Evolutionary conservation across 495 filamentous ascomycete species (phyloP), one percentile per base, ranked within the genome.

Genomic region (Umbilicaria muhlenbergii): DNA sequence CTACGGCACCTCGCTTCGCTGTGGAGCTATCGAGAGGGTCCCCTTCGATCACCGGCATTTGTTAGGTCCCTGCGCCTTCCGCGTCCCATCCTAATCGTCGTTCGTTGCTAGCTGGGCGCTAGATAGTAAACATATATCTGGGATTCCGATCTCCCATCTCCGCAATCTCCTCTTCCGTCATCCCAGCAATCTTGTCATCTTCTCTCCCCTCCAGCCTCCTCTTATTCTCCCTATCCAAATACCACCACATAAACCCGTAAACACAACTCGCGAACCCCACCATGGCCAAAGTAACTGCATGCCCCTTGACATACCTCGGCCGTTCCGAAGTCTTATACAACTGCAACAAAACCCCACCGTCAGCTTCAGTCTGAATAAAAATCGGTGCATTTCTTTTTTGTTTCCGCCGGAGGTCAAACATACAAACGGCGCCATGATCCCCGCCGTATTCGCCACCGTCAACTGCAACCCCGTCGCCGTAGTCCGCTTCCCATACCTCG

Each of bases 401-500:
- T n/a, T n/a, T n/a, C n/a, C n/a, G n/a, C n/a, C n/a, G n/a, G n/a
- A n/a, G n/a, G n/a, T n/a, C n/a, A n/a, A 59, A 66, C 69, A 66
- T 48, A 84, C 66, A 43, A 83, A 84, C 0, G 74, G 70, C 2
- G 76, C 66, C 74, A 83, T 77, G 43, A 86, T 78, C 0, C 81
- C 81, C 21, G 70, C 68, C 11, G 66, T 56, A 53, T 86, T 86
- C 12, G 79, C 81, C 36, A 78, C 68, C 0, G 62, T 69, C 36
- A 86, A 59, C 57, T 86, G 80, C 52, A 87, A 51, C 1, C 78
- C 80, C 1, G 71, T 80, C 0, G 77, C 81, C 11, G 75, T 77
- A 0, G 81, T 78, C 21, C 81, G 66, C 50, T 86, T 87, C 12
- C 77, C 80, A 44, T 85, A 84, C 33, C 81, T 62, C 5, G 80